Conservation (phyloP, 1,284 basidiomycete genomes). For the Naganishia sp. region DNA sequence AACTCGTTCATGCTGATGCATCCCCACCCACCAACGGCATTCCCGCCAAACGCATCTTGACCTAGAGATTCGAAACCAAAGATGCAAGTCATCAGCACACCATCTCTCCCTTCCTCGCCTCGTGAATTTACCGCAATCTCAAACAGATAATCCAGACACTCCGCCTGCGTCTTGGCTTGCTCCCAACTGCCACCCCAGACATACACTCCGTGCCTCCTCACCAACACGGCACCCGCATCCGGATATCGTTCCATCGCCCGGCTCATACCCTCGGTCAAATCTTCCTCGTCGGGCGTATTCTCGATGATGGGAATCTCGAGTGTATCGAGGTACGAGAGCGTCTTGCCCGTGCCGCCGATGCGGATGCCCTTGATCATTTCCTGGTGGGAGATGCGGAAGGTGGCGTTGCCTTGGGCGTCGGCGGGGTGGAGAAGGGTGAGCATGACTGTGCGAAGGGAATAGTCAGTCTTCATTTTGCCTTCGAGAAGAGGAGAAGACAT, state of each 20-base stretch:
- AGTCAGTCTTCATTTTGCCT: not conserved
- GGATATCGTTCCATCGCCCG: conserved; percentile 76
- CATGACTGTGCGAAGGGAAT: conserved; percentile 60
- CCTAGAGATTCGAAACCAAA: conserved; percentile 40
- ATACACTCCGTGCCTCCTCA: conserved; percentile 77
- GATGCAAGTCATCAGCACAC: not conserved
- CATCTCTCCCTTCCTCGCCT: too few relatives aligned
- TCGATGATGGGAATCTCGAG: conserved; percentile 83
- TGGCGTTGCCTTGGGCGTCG: conserved; percentile 50
- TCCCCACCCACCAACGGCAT: conserved; percentile 34
- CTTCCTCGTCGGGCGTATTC: conserved; percentile 83
- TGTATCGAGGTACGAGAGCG: conserved; percentile 77
- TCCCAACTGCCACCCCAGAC: conserved; percentile 75
- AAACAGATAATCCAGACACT: conserved; percentile 84
- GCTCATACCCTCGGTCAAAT: conserved; percentile 79
- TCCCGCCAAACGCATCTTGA: conserved; percentile 64
- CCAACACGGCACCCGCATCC: conserved; percentile 73
- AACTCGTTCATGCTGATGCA: not conserved
- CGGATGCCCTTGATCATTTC: conserved; percentile 87
- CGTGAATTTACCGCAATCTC: conserved; percentile 62
- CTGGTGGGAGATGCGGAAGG: conserved; percentile 76
- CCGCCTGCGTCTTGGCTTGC: conserved; percentile 83
- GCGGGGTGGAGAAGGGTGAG: conserved; percentile 73
- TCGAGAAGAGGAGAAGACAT: conserved; percentile 27
- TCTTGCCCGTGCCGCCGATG: conserved; percentile 67